Evolutionary conservation across 2,329 filamentous ascomycete genomes (phyloP), one percentile per base, ranked within the genome.

Genomic region (Neophaeococcomyces aloes): DNA sequence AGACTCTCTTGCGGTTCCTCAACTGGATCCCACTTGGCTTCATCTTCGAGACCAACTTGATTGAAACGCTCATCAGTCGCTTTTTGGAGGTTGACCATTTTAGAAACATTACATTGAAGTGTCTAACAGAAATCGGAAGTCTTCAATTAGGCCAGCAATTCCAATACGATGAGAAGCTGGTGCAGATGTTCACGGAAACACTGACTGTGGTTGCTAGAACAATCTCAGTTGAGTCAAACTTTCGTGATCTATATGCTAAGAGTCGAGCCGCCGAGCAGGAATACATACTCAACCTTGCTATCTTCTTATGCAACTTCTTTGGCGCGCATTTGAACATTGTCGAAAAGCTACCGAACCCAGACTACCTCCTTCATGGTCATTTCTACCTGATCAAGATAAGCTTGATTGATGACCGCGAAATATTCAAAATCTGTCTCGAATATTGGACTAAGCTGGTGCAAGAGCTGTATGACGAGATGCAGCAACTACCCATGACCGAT

Each of bases 391-490:
- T 98, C 59, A 82, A 89, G 50, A 95, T 98, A 64, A 95, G 88
- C 37, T 88, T 98, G 67, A 98, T 98, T 54, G 91, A 98, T 55
- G 93, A 98, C 60, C 82, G 91, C 43, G 91, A 98, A 64, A 94
- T 98, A 52, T 98, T 98, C 78, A 98, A 98, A 74, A 98, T 98
- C 59, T 94, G 86, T 61, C 72, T 98, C 50, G 93, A 98, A 63
- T 98, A 98, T 69, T 98, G 91, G 91, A 91, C 93, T 29, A 96
- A 95, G 67, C 75, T 96, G 39, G 93, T 98, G 5, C 89, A 94
- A 59, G 91, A 96, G 65, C 76, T 98, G 17, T 98, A 96, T 62
- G 91, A 98, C 62, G 91, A 98, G 70, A 95, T 96, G 88, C 91
- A 98, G 65, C 78, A 87, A 51, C 78, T 96, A 2, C 93, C 91